These are phyloP conservation scores for Pilaira anomala DNA, from an alignment of 192 early-diverging fungal species.

Conservation along the genomic window DNA sequence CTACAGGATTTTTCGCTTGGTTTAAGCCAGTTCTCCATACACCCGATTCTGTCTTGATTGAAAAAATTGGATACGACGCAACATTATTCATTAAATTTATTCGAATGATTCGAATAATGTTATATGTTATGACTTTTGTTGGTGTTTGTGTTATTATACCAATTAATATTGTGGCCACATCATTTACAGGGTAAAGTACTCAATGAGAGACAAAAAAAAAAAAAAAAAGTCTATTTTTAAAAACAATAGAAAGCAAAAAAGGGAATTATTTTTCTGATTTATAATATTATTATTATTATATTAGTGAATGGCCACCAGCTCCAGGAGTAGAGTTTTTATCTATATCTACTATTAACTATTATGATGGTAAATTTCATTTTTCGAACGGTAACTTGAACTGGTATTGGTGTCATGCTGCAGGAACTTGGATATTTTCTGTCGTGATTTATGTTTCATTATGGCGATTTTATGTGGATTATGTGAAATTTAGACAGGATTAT, in stretches of 20 bases:
- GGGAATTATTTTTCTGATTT: not conserved
- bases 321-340: conserved; percentile 28
- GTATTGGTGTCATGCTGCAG: conserved; percentile 60
- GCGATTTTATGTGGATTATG: conserved; percentile 50
- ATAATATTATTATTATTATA: not conserved
- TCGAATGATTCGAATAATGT: conserved; percentile 54
- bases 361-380: conserved; percentile 8
- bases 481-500: conserved; percentile 49
- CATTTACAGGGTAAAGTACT: conserved; percentile 49
- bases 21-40: conserved; percentile 52
- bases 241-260: not conserved
- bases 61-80: conserved; percentile 68
- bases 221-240: not conserved
- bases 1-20: conserved; percentile 61
- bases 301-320: conserved; percentile 24
- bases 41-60: conserved; percentile 56
- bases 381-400: conserved; percentile 40
- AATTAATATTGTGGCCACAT: conserved; percentile 52
- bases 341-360: conserved; percentile 27
- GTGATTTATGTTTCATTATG: conserved; percentile 52
- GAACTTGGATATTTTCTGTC: conserved; percentile 57
- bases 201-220: conserved; percentile 22
- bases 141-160: conserved; percentile 64
- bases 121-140: conserved; percentile 51
- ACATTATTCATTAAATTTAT: conserved; percentile 69